phyloP scores from a whole-genome alignment of 1,139 yeast genomes.

The Debaryomyces fabryi region DNA sequence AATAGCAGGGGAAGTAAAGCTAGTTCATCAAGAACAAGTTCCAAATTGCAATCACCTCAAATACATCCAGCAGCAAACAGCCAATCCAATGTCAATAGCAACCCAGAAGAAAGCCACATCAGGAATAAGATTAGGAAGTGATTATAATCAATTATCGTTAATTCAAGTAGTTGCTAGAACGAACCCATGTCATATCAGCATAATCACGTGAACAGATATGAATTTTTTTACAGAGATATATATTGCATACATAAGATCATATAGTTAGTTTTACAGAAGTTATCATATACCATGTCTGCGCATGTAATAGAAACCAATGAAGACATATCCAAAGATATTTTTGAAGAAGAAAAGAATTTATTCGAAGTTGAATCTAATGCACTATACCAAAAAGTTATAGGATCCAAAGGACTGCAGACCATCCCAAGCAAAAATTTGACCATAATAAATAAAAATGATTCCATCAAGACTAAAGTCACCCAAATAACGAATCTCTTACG shows the following conservation, averaged over 20 bases:
- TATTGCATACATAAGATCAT: background rate
- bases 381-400: background rate
- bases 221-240: background rate
- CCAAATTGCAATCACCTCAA: slow-evolving; percentile 11
- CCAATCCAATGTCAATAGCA: background rate
- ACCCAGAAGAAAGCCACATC: background rate
- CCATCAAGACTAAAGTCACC: slow-evolving; percentile 24
- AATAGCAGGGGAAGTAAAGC: slow-evolving; percentile 24
- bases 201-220: slow-evolving; percentile 3
- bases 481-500: slow-evolving; percentile 14
- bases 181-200: background rate
- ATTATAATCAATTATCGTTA: background rate
- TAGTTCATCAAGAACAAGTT: slow-evolving; percentile 10
- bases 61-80: slow-evolving; percentile 4
- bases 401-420: background rate
- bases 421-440: slow-evolving; percentile 11
- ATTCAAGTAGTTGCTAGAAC: background rate
- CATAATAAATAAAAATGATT: slow-evolving; percentile 29
- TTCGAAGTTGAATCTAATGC: slow-evolving; percentile 14
- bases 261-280: background rate
- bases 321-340: slow-evolving; percentile 8
- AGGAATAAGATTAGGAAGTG: background rate
- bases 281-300: background rate
- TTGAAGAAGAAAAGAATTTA: slow-evolving; percentile 6
- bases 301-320: slow-evolving; percentile 6